Base-by-base conservation (phyloP, 495 filamentous ascomycete species). In the Penicillium ucsense region DNA sequence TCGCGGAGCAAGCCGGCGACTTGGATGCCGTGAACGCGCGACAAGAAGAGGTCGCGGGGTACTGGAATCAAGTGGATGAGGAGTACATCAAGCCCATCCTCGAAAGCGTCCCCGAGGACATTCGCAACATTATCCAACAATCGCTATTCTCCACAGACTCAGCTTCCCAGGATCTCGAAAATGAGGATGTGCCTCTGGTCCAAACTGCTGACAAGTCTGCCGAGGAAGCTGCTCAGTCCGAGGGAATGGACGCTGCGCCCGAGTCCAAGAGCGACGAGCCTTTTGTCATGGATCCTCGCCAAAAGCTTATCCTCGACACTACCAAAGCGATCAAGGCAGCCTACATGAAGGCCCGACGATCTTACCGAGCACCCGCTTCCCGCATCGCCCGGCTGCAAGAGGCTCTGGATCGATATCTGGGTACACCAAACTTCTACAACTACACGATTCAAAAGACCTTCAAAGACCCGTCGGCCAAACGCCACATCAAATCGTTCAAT, bases 351-450 rank as follows among this genome's bases (percentile, higher is more conserved):
- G 86, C 89, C 32, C 90, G 90, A 66, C 78, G 81, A 27, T 73
- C 80, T 4, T 97, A 95, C 59, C 86, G 90, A 43, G 85, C 89
- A 46, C 82, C 85, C 3, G 68, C 79, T 0, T 65, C 72, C 12
- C 87, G 92, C 36, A 64, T 90, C 39, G 71, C 74, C 6, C 79
- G 82, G 49, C 75, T 97, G 8, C 85, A 89, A 59, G 73, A 79
- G 38, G 78, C 79, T 0, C 75, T 98, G 6, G 62, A 75, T 40
- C 68, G 70, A 20, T 97, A 89, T 62, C 60, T 81, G 10, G 92
- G 92, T 47, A 94, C 92, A 4, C 72, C 72, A 49, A 95, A 91
- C 61, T 98, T 81, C 71, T 88, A 94, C 74, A 98, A 97, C 70
- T 96, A 90, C 74, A 98, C 92, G 4, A 79, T 97, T 52, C 82